Evolutionary conservation across 1,284 basidiomycete species (phyloP), one percentile per base, ranked within the genome.

Genomic region (Flammula alnicola): DNA sequence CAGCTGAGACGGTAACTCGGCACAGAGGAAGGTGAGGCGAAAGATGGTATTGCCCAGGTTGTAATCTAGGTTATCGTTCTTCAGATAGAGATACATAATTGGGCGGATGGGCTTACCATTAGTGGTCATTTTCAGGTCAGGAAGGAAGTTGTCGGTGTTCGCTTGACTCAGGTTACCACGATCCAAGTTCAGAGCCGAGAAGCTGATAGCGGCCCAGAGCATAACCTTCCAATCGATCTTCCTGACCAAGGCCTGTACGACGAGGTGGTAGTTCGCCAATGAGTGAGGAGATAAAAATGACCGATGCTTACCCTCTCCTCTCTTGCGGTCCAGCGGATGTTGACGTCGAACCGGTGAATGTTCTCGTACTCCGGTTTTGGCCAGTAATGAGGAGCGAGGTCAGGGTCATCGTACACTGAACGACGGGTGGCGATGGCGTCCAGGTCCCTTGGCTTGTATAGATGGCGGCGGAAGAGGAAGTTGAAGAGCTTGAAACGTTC

Each of bases 1-100:
- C 11, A 90, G 69, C 56, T 88, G 86, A 1, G 85, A 87, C n/a
- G 87, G 86, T 22, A 88, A 65, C 59, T 86, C 84, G 4, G 83
- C 82, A 29, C 64, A 69, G 27, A 88, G 66, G 66, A 88, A 88
- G 31, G 79, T 68, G 1, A 86, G 52, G 42, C 79, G 74, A 56
- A 78, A 81, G 2, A 86, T 49, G 0, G 72, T 80, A 56, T 85
- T 88, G 11, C 84, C 88, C 27, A 80, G 63, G 64, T 90, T 88
- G 64, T 76, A 86, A 57, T 87, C 81, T 77, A 32, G 17, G 5
- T 16, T 17, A 20, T 19, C 7, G 31, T 27, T 39, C 16, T 40
- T 11, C 25, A 19, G 14, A 27, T 35, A 11, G 25, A 22, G 10
- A 14, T 16, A 38, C 17, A 23, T 5, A 20, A 2, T 6, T 25